phyloP scores from a whole-genome alignment of 805 yeast genomes.

The Lachancea mirantina region DNA sequence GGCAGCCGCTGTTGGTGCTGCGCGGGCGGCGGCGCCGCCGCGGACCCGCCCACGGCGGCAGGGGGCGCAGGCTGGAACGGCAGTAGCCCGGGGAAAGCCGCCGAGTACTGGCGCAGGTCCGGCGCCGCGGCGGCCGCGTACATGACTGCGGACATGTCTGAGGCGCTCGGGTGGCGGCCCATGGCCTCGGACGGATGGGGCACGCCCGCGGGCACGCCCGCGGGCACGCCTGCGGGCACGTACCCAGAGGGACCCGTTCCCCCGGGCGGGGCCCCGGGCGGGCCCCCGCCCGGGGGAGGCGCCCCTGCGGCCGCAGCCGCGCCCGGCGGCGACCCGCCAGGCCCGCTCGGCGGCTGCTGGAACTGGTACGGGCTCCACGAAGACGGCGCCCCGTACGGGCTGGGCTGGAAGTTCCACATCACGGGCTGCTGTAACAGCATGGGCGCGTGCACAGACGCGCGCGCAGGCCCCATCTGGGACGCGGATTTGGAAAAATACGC shows the following conservation, averaged over 20 bases:
- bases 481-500: not conserved
- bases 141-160: too few relatives aligned
- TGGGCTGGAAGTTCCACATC: too few relatives aligned
- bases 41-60: too few relatives aligned
- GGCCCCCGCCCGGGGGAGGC: not conserved
- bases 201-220: not conserved
- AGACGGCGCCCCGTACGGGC: too few relatives aligned
- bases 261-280: slow-evolving; percentile 1
- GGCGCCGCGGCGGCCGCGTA: too few relatives aligned
- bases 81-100: not conserved
- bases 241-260: slow-evolving; percentile 2
- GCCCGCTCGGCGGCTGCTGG: slow-evolving; percentile 3
- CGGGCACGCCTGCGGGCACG: slow-evolving; percentile 1
- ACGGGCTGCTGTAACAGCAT: too few relatives aligned
- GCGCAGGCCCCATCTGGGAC: too few relatives aligned
- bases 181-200: not conserved
- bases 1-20: slow-evolving; percentile 8
- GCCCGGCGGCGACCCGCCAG: not conserved
- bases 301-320: slow-evolving; percentile 1
- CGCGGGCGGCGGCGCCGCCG: slow-evolving; percentile 9
- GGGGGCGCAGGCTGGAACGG: slow-evolving; percentile 2
- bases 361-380: too few relatives aligned
- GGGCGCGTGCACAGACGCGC: too few relatives aligned
- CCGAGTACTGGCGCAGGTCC: too few relatives aligned
- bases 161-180: too few relatives aligned